Evolutionary conservation across 1,284 basidiomycete genomes (phyloP).

Genomic region (Cutaneotrichosporon sp.): DNA sequence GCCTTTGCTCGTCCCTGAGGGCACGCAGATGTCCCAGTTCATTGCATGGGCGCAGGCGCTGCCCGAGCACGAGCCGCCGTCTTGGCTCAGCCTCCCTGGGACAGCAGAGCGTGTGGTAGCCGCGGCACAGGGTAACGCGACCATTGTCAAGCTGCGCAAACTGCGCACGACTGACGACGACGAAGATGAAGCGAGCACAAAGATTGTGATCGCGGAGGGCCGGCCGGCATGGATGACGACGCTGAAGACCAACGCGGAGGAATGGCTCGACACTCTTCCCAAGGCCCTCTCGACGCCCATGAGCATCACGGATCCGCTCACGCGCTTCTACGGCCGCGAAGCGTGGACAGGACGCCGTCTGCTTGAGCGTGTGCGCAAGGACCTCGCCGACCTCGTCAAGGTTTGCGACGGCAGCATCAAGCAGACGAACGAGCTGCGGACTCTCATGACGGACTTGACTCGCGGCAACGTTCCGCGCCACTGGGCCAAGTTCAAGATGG

Average conservation of each 20-base stretch:
- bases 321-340: constrained; percentile 84
- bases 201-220: constrained; percentile 57
- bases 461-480: constrained; percentile 83
- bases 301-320: constrained; percentile 61
- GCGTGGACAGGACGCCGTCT: constrained; percentile 71
- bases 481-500: constrained; percentile 85
- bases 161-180: constrained; percentile 87
- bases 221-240: constrained; percentile 91
- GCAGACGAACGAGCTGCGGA: constrained; percentile 89
- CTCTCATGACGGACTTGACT: constrained; percentile 76
- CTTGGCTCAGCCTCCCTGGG: constrained; percentile 85
- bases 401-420: constrained; percentile 82
- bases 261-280: constrained; percentile 75
- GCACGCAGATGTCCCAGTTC: constrained; percentile 85
- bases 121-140: constrained; percentile 79
- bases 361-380: constrained; percentile 68
- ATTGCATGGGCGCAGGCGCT: constrained; percentile 76
- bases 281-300: constrained; percentile 22
- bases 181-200: constrained; percentile 58
- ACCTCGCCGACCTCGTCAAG: constrained; percentile 71
- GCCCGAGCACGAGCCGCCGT: constrained; percentile 84
- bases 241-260: constrained; percentile 68
- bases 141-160: constrained; percentile 79
- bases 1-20: constrained; percentile 73
- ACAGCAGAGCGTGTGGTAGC: constrained; percentile 88